Base-by-base conservation (phyloP, 2,329 filamentous ascomycete genomes). In the Cordyceps cateniannulata region DNA sequence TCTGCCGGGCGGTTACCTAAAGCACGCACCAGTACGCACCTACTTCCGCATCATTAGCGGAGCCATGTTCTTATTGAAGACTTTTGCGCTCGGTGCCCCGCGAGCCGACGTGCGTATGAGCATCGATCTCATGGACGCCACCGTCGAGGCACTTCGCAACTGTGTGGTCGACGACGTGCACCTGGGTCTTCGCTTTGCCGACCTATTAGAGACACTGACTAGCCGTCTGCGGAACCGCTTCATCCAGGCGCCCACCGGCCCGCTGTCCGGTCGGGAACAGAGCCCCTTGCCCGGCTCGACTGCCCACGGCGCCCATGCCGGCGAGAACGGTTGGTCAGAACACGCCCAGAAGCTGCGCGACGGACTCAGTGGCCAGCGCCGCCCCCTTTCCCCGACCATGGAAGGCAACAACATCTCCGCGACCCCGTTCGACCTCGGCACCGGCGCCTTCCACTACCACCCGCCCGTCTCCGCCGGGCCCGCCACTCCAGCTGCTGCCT, bases 1-100 rank as follows among this genome's bases (percentile, higher is more conserved):
- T 20, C 79, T 90, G 5, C 89, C 89, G 0, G 83, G 83, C 7
- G 88, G 87, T 44, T 92, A 90, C 67, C 84, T 95, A 49, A 90
- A 91, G 69, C 90, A 93, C 69, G 89, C 89, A 0, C 90, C 90
- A 0, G 90, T 95, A 5, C 82, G 90, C 51, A 93, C 90, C 0
- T 93, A 93, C 71, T 93, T 95, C 76, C 85, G 90, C 61, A 93
- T 95, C 70, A 91, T 93, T 65, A 90, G 87, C 62, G 90, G 90
- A 4, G 89, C 89, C 64, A 93, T 93, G 84, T 93, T 95, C 69
- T 73, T 95, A 20, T 81, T 95, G 54, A 95, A 89, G 76, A 93
- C 90, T 0, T 93, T 95, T 72, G 89, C 90, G 0, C 80, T 95
- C 1, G 90, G 90, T 20, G 90, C 90, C 1, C 87, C 88, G 1